Percentiles rank a stretch among this genome's conserved stretches.
Evolutionary conservation across 768 basidiomycete genomes (phyloP).

Genomic region (Suillus tomentosus): DNA sequence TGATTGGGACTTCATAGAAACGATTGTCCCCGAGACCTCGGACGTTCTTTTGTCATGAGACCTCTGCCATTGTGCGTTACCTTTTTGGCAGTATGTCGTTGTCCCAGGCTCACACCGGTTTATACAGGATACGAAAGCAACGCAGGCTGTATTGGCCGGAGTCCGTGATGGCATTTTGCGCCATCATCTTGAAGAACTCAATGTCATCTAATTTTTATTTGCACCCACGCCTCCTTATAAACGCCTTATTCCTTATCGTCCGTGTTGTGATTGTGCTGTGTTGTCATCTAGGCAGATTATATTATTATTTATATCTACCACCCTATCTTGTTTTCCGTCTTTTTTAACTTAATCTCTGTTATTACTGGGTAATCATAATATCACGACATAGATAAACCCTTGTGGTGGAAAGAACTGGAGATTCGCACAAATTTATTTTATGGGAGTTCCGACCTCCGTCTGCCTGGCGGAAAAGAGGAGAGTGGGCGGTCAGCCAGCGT

Average conservation of each 20-base stretch:
- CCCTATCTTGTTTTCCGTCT: not conserved
- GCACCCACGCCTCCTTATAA: too few species aligned
- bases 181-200: conserved; percentile 33
- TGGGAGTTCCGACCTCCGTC: not conserved
- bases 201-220: conserved; percentile 24
- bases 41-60: conserved; percentile 68
- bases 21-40: conserved; percentile 57
- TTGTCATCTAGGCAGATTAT: conserved; percentile 1
- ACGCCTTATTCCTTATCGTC: not conserved
- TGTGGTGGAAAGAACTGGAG: too few species aligned
- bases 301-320: conserved; percentile 6
- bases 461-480: not conserved
- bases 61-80: conserved; percentile 64
- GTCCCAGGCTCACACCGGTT: not conserved
- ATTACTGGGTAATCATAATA: conserved; percentile 5
- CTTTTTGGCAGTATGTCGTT: not conserved
- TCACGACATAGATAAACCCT: not conserved
- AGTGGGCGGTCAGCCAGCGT: not conserved
- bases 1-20: conserved; percentile 39
- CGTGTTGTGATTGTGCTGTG: not conserved
- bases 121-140: conserved; percentile 41
- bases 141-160: conserved; percentile 38
- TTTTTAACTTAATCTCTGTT: not conserved
- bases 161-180: conserved; percentile 46
- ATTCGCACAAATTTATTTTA: not conserved